Evolutionary conservation across 2,329 filamentous ascomycete species (phyloP), one percentile per base, ranked within the genome.

Genomic region (Chaetomium sp.): DNA sequence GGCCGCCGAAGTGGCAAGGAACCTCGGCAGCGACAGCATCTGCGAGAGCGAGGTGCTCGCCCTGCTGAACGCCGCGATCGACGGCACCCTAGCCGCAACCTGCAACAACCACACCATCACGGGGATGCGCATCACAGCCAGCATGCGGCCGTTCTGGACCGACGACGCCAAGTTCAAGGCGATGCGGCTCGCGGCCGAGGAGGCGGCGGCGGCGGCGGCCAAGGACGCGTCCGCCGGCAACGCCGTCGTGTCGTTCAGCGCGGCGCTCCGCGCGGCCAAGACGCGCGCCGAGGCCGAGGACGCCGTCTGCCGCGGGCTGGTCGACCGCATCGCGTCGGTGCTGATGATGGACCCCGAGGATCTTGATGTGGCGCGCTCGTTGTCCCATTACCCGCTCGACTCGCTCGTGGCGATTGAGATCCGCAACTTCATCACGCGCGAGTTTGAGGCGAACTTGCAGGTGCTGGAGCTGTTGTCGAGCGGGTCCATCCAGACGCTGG

Each of bases 381-480:
- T 77, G 67, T 81, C 72, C 57, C 77, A 75, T 70, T 81, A 79
- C 70, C 77, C 76, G 21, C 74, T 83, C 2, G 81, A 83, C 69
- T 83, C 81, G 2, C 75, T 84, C 1, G 79, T 82, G 23, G 81
- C 81, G 0, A 82, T 83, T 57, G 81, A 83, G 74, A 76, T 83
- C 55, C 78, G 81, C 16, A 83, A 83, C 71, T 83, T 81, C 75
- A 81, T 83, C 61, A 80, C 79, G 2, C 77, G 80, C 60, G 81
- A 83, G 73, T 78, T 83, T 67, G 77, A 83, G 71, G 78, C 79
- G 1, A 83, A 81, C 62, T 69, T 85, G 70, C 82, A 86, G 73
- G 83, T 86, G 0, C 72, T 86, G 65, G 83, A 87, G 70, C 72
- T 86, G 65, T 73, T 86, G 45, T 82, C 79, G 6, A 83, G 81